Percentiles rank a stretch among this genome's conserved stretches.
Evolutionary conservation across 1,139 yeast genomes (phyloP).

Genomic region (Yueomyces sp.): DNA sequence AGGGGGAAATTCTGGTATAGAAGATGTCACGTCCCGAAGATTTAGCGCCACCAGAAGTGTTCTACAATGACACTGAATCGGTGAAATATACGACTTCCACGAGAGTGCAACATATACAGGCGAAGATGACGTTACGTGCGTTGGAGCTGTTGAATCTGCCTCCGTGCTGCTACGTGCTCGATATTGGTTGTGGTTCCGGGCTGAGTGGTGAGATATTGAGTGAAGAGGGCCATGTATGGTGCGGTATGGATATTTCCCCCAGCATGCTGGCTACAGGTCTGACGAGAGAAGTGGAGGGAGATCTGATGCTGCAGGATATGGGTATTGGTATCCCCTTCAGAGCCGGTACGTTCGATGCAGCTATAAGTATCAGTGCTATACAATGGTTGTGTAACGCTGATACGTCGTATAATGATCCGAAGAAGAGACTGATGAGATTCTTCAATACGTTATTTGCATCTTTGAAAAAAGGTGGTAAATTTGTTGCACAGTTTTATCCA

Average conservation of each 20-base stretch:
- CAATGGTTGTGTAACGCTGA: conserved; percentile 99
- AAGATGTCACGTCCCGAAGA: conserved; percentile 94
- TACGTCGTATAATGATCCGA: conserved; percentile 73
- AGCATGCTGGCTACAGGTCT: conserved; percentile 92
- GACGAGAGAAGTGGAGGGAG: conserved; percentile 89
- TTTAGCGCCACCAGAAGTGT: conserved; percentile 93
- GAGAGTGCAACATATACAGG: conserved; percentile 96
- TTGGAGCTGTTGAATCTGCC: conserved; percentile 70
- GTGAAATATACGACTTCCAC: conserved; percentile 81
- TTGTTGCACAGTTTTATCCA: conserved; percentile 95
- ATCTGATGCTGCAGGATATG: conserved; percentile 78
- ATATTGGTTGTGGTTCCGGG: conserved; percentile 97
- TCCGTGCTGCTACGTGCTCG: conserved; percentile 62
- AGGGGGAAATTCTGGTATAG: not conserved
- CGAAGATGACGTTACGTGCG: conserved; percentile 92
- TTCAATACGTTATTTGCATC: conserved; percentile 83
- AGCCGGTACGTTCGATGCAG: conserved; percentile 96
- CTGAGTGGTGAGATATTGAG: conserved; percentile 86
- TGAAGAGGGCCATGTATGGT: conserved; percentile 78
- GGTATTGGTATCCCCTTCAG: conserved; percentile 92
- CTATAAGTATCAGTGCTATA: conserved; percentile 85
- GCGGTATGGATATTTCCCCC: conserved; percentile 94
- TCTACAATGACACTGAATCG: conserved; percentile 84
- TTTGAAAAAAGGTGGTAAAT: conserved; percentile 87
- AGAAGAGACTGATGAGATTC: conserved; percentile 63